Base-by-base conservation (phyloP, 2,329 filamentous ascomycete genomes). In the Tolypocladium cylindrosporum region DNA sequence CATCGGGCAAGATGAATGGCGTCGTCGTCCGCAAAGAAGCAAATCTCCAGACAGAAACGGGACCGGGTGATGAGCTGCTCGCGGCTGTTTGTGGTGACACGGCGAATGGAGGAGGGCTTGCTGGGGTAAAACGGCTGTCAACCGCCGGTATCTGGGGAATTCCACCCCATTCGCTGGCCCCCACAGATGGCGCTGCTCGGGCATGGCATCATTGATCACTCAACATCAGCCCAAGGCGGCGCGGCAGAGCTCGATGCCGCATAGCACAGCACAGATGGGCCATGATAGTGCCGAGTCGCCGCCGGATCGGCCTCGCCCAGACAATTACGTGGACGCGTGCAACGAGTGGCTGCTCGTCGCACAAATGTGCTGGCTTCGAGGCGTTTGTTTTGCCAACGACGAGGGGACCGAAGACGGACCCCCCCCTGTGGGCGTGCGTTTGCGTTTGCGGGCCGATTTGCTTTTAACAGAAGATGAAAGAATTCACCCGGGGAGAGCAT, bases 131-230 rank as follows among this genome's bases (percentile, higher is more conserved):
- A 31, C 39, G 36, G 37, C 37, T 19, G 52, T 19, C 54, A 43
- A 37, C 34, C 40, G 41, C 43, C 54, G 42, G 55, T 56, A 52
- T 53, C 55, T 57, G 55, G 55, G 55, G 55, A 57, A 57, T 53
- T 41, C 48, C 21, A 50, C 55, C 55, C 55, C 39, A 39, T 50
- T 40, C 42, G 27, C 31, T 21, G 48, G 39, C 53, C 53, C 53
- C 53, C 53, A 54, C 53, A 54, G 24, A 54, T 54, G 52, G 52
- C 52, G 52, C 3, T 54, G 52, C 21, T 31, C 16, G 39, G 52
- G 37, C 37, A 54, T 54, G 52, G 37, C 37, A 54, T 54, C 37
- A 54, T 42, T 54, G 37, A 54, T 41, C 53, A 54, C 39, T 21
- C 53, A 51, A 54, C 24, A 27, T 55, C 39, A 55, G 53, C 53